These are phyloP conservation scores for Blastobotrys raffinosifermentans DNA, from an alignment of 1,139 yeast genomes.

Conservation along the genomic window DNA sequence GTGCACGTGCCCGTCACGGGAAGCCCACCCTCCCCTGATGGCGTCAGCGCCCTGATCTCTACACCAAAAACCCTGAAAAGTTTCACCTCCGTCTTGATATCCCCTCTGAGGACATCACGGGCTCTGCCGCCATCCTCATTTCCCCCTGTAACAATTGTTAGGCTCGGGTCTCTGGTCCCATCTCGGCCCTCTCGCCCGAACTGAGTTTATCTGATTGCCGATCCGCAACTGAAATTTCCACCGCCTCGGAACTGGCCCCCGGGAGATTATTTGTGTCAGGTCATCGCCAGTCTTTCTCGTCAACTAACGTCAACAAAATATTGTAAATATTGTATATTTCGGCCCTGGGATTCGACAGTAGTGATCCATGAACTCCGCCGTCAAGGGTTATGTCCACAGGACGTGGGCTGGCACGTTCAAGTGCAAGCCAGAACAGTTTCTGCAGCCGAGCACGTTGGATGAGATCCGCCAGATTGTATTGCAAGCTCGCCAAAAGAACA, in stretches of 20 bases:
- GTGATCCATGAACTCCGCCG: background rate
- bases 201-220: constrained; percentile 5
- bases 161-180: constrained; percentile 1
- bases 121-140: background rate
- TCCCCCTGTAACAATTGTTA: background rate
- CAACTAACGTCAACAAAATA: background rate
- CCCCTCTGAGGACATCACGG: too few species aligned
- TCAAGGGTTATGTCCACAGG: constrained; percentile 43
- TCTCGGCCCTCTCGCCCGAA: constrained; percentile 1
- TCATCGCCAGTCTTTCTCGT: too few species aligned
- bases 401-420: constrained; percentile 93
- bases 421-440: constrained; percentile 68
- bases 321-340: constrained; percentile 2
- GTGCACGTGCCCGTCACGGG: too few species aligned
- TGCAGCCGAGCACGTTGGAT: constrained; percentile 64
- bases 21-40: too few species aligned
- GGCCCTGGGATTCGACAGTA: background rate
- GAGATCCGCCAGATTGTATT: constrained; percentile 61
- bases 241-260: background rate
- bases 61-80: background rate
- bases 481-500: constrained; percentile 52
- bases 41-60: too few species aligned
- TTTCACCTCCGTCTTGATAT: background rate
- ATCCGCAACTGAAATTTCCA: constrained; percentile 3
- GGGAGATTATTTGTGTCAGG: constrained; percentile 1